Percentiles rank a stretch among this genome's conserved stretches.
Evolutionary conservation across 129 eudicot genomes (phyloP).

Genomic region (Artemisia tridentata): DNA sequence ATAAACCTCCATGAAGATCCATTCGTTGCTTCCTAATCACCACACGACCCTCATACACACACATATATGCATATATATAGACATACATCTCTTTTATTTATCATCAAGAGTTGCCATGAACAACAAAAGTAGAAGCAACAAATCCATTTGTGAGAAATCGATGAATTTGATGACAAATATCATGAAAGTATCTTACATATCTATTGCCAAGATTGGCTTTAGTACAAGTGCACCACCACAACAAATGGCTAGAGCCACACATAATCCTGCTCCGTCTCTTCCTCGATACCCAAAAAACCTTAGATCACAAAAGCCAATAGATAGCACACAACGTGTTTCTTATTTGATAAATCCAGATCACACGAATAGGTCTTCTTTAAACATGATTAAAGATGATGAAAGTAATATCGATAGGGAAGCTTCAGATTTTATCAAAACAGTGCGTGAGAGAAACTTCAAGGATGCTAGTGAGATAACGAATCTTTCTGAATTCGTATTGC

Average conservation of each 20-base stretch:
- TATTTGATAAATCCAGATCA: constrained; percentile 30
- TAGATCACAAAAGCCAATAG: constrained; percentile 30
- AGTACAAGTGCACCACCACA: constrained; percentile 27
- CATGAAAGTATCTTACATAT: constrained; percentile 43
- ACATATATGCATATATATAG: not conserved
- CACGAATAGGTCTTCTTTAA: constrained; percentile 14
- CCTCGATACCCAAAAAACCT: constrained; percentile 35
- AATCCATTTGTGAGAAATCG: constrained; percentile 45
- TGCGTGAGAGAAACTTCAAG: constrained; percentile 34
- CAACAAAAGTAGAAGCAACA: constrained; percentile 33
- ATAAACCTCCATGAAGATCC: constrained; percentile 21
- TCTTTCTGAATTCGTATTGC: constrained; percentile 29
- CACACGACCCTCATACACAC: constrained; percentile 14
- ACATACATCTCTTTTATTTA: not conserved
- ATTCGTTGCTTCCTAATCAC: constrained; percentile 16
- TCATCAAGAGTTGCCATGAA: constrained; percentile 29
- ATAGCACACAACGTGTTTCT: constrained; percentile 19
- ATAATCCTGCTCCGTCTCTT: constrained; percentile 14
- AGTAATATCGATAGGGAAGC: constrained; percentile 38
- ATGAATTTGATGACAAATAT: constrained; percentile 49
- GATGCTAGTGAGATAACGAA: constrained; percentile 26
- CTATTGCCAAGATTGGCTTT: constrained; percentile 34
- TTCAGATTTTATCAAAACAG: constrained; percentile 41
- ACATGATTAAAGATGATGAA: constrained; percentile 27
- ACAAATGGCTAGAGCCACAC: constrained; percentile 18